Conservation (phyloP, 352 stramenopile genomes). For the Globisporangium nodosum region DNA sequence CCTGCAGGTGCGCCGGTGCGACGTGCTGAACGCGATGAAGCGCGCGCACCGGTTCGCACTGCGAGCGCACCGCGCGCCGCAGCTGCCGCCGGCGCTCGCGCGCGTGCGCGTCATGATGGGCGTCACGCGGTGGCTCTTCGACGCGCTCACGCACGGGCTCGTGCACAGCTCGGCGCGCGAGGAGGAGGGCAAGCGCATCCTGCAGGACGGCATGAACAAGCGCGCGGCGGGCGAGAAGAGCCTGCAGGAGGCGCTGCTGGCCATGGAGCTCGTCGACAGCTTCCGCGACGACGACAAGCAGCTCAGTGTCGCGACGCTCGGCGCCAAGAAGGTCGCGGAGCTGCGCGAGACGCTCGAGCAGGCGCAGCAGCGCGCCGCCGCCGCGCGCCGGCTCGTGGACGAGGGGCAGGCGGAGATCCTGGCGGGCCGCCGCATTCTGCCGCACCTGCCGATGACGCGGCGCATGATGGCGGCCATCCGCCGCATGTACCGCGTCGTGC, state of each 20-base stretch:
- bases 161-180: constrained; percentile 53
- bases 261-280: constrained; percentile 37
- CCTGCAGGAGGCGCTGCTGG: constrained; percentile 32
- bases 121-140: constrained; percentile 63
- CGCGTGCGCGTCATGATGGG: constrained; percentile 54
- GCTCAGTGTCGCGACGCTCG: constrained; percentile 45
- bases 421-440: constrained; percentile 35
- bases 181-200: constrained; percentile 55
- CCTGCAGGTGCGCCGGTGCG: constrained; percentile 66
- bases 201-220: constrained; percentile 58
- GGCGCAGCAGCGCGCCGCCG: constrained; percentile 32
- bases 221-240: constrained; percentile 39
- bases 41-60: constrained; percentile 54
- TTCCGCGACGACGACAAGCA: constrained; percentile 42
- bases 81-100: constrained; percentile 24
- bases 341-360: constrained; percentile 42
- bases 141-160: constrained; percentile 56
- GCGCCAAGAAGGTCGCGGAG: constrained; percentile 52
- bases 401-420: constrained; percentile 41
- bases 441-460: constrained; percentile 46
- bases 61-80: constrained; percentile 29
- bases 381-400: constrained; percentile 24
- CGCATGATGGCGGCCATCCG: constrained; percentile 52
- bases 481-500: constrained; percentile 51
- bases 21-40: constrained; percentile 58